Evolutionary conservation across 164 flowering plant species (phyloP).

Genomic region (Vitis riparia): DNA sequence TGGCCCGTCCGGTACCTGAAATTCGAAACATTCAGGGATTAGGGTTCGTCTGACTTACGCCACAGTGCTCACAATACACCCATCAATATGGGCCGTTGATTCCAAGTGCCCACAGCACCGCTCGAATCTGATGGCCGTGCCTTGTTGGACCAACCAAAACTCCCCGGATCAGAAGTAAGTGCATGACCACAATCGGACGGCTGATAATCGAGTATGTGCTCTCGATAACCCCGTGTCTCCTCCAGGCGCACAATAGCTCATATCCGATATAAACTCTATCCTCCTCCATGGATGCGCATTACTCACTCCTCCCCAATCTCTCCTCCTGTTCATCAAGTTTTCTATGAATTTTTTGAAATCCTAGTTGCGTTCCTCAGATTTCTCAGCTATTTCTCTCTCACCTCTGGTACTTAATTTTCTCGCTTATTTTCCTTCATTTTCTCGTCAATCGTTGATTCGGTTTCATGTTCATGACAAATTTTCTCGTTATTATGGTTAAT

Average conservation of each 20-base stretch:
- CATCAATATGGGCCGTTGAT: too few species aligned
- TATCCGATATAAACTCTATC: slow-evolving; percentile 18
- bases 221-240: slow-evolving; percentile 22
- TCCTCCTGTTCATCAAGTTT: slow-evolving; percentile 2
- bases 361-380: slow-evolving; percentile 1
- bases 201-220: slow-evolving; percentile 13
- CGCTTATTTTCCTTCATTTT: neutral
- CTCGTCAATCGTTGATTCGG: neutral
- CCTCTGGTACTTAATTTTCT: slow-evolving; percentile 7
- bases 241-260: slow-evolving; percentile 38
- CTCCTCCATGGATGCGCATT: slow-evolving; percentile 42
- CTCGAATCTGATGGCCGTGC: neutral
- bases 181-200: slow-evolving; percentile 13
- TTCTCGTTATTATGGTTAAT: neutral
- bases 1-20: too few species aligned
- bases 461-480: neutral
- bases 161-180: neutral
- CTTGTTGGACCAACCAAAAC: neutral
- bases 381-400: slow-evolving; percentile 1
- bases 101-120: neutral
- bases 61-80: too few species aligned
- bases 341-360: neutral
- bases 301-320: slow-evolving; percentile 23
- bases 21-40: too few species aligned
- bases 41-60: too few species aligned